Conservation (phyloP, 352 stramenopile genomes). For the Phytophthora fragariae region DNA sequence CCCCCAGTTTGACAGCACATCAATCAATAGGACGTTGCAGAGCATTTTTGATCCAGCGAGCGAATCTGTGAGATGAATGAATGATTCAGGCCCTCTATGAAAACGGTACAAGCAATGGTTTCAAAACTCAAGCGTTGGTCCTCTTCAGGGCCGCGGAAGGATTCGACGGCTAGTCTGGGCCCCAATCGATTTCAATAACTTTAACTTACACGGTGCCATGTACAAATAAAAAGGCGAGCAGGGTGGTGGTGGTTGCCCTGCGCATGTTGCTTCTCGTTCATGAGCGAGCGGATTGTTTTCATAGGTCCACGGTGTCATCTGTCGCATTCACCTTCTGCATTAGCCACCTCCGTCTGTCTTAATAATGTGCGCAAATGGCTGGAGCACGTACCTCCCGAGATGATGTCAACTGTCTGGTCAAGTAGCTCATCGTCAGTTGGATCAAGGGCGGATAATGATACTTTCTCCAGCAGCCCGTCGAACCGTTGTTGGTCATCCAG, state of each 20-base stretch:
- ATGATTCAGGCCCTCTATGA: not conserved
- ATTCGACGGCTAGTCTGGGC: conserved; percentile 11
- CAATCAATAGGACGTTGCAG: conserved; percentile 2
- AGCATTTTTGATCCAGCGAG: not conserved
- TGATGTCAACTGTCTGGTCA: conserved; percentile 56
- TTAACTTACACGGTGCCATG: conserved; percentile 51
- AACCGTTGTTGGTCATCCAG: conserved; percentile 71
- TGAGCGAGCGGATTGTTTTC: conserved; percentile 17
- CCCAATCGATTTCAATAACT: conserved; percentile 49
- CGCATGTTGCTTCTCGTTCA: conserved; percentile 22
- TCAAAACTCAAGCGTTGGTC: not conserved
- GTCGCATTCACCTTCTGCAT: conserved; percentile 10
- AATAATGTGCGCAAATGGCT: not conserved
- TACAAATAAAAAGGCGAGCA: conserved; percentile 52
- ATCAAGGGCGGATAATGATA: conserved; percentile 64
- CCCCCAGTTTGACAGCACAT: not conserved
- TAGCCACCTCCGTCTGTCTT: not conserved
- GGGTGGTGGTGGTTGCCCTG: conserved; percentile 20
- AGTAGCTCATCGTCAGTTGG: conserved; percentile 69
- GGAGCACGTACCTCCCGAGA: conserved; percentile 45
- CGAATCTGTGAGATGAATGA: not conserved
- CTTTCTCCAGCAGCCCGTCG: conserved; percentile 70
- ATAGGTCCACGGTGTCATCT: conserved; percentile 62
- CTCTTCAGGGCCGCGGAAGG: not conserved
- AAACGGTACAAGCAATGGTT: no score